Percentiles rank a stretch among this genome's conserved stretches.
phyloP scores from a whole-genome alignment of 1,284 basidiomycete genomes.

The Sphagnurus paluster region DNA sequence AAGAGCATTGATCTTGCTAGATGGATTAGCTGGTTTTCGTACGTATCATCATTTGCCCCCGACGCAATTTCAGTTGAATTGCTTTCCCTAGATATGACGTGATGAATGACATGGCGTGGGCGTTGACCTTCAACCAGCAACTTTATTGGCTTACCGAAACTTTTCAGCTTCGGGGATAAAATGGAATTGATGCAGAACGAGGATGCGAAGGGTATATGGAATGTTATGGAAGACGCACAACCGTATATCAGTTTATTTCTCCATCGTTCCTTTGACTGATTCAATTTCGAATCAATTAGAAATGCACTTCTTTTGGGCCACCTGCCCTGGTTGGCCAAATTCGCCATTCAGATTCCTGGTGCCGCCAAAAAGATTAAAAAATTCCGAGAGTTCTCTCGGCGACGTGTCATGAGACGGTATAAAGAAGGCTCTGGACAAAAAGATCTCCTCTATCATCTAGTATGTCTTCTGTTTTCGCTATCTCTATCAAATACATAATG shows the following conservation, averaged over 20 bases:
- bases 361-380: conserved; percentile 18
- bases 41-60: conserved; percentile 13
- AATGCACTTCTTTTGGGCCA: conserved; percentile 14
- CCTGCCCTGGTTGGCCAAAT: conserved; percentile 32
- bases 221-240: conserved; percentile 14
- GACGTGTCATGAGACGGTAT: conserved; percentile 22
- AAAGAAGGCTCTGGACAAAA: conserved; percentile 29
- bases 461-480: conserved; percentile 21
- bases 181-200: conserved; percentile 28
- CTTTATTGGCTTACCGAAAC: neutral
- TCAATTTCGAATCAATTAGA: neutral
- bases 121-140: neutral
- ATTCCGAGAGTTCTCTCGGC: conserved; percentile 23
- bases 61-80: neutral
- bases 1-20: conserved; percentile 29
- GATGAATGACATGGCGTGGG: conserved; percentile 38
- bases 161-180: conserved; percentile 30
- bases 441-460: conserved; percentile 41
- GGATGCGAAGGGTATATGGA: conserved; percentile 17
- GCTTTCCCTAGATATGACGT: conserved; percentile 32
- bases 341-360: conserved; percentile 22
- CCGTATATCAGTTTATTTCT: conserved; percentile 4
- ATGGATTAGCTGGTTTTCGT: conserved; percentile 38
- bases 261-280: neutral
- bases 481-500: too few relatives aligned